These are phyloP conservation scores for Porpolomopsis calyptriformis DNA, from an alignment of 768 basidiomycete species.

Conservation along the genomic window DNA sequence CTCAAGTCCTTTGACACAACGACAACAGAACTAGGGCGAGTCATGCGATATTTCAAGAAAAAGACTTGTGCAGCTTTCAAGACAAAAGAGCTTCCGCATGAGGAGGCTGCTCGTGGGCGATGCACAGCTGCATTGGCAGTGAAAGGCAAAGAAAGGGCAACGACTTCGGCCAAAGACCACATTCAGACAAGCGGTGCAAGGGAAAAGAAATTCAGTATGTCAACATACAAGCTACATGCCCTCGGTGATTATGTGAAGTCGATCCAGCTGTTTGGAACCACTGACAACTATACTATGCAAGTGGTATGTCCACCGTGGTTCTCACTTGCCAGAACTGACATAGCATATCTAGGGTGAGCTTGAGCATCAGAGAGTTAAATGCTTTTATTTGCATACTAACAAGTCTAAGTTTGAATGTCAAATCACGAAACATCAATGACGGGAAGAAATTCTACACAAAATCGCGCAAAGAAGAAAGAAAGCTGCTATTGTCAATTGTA, in stretches of 20 bases:
- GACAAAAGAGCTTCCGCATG: slow-evolving; percentile 27
- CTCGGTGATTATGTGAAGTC: slow-evolving; percentile 25
- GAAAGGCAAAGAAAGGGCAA: background rate
- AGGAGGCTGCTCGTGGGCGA: slow-evolving; percentile 22
- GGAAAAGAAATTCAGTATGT: slow-evolving; percentile 20
- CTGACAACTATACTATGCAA: slow-evolving; percentile 32
- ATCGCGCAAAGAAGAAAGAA: too few relatives aligned
- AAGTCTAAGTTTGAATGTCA: slow-evolving; percentile 15
- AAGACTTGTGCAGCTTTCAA: slow-evolving; percentile 17
- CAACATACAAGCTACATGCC: slow-evolving; percentile 29
- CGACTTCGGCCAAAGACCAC: too few relatives aligned
- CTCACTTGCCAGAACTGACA: background rate
- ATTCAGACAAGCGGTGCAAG: background rate
- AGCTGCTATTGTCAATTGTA: too few relatives aligned
- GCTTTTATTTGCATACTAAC: slow-evolving; percentile 21
- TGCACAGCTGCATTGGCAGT: slow-evolving; percentile 5
- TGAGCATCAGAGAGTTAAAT: slow-evolving; percentile 25
- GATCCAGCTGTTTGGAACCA: slow-evolving; percentile 24
- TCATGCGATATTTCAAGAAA: slow-evolving; percentile 19
- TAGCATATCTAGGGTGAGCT: slow-evolving; percentile 25
- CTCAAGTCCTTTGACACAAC: slow-evolving; percentile 16
- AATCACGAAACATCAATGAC: slow-evolving; percentile 15
- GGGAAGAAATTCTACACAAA: slow-evolving; percentile 6
- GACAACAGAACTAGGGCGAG: slow-evolving; percentile 18
- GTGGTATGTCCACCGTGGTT: slow-evolving; percentile 22